Evolutionary conservation across 1,139 yeast species (phyloP).

Genomic region (Meyerozyma guilliermondii): DNA sequence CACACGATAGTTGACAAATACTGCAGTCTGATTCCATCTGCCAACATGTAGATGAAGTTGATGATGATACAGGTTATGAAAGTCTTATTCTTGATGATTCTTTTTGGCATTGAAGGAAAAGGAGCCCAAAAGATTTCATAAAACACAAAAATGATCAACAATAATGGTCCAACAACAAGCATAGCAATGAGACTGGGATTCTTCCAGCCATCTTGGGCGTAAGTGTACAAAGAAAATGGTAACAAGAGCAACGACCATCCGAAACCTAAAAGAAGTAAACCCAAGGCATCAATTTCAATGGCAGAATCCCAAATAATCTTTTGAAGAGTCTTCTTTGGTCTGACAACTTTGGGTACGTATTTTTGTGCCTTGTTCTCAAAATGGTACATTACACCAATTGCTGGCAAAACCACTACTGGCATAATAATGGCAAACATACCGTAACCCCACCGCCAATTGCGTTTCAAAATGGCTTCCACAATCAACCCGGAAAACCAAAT

Average conservation of each 20-base stretch:
- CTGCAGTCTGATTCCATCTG: conserved; percentile 3
- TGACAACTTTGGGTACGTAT: conserved; percentile 4
- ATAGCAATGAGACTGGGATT: conserved; percentile 35
- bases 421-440: conserved; percentile 34
- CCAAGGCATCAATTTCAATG: conserved; percentile 30
- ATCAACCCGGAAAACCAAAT: conserved; percentile 31
- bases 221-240: conserved; percentile 22
- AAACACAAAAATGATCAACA: conserved; percentile 18
- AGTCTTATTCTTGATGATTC: conserved; percentile 26
- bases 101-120: conserved; percentile 26
- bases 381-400: conserved; percentile 19
- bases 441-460: conserved; percentile 38
- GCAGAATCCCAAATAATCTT: conserved; percentile 9
- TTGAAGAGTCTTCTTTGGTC: conserved; percentile 3
- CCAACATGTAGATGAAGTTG: conserved; percentile 23
- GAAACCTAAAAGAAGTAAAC: conserved; percentile 28
- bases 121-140: conserved; percentile 25
- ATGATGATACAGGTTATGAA: conserved; percentile 22
- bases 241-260: conserved; percentile 29
- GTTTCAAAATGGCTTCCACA: conserved; percentile 18
- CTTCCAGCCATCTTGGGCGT: conserved; percentile 24
- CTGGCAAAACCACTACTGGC: conserved; percentile 25
- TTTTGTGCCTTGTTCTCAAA: conserved; percentile 21
- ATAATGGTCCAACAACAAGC: conserved; percentile 28
- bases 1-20: conserved; percentile 2